Evolutionary conservation across 371 early-diverging fungal genomes (phyloP).

Genomic region (Mucor saturninus): DNA sequence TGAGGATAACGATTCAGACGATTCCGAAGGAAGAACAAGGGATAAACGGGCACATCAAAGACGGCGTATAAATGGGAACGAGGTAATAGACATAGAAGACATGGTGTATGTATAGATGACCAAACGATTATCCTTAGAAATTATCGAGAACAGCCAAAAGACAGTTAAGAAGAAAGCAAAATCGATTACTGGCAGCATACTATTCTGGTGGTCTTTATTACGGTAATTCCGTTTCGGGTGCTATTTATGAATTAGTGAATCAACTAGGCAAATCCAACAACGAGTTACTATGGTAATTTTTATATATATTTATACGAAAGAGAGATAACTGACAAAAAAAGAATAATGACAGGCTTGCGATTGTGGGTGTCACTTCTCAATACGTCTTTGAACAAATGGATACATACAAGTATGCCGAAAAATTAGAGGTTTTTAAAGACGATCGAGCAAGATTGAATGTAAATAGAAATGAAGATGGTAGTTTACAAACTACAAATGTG

Average conservation of each 20-base stretch:
- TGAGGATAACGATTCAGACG: constrained; percentile 38
- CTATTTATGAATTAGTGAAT: constrained; percentile 59
- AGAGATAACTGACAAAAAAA: background rate
- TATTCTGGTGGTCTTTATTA: constrained; percentile 62
- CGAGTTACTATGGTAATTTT: constrained; percentile 65
- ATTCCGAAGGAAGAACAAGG: constrained; percentile 24
- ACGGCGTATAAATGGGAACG: constrained; percentile 32
- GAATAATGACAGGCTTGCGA: constrained; percentile 58
- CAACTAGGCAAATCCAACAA: constrained; percentile 64
- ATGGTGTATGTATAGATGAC: background rate
- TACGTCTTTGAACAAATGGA: constrained; percentile 71
- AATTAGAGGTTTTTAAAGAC: constrained; percentile 59
- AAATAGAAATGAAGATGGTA: constrained; percentile 9
- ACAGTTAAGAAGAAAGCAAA: constrained; percentile 26
- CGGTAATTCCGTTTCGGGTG: constrained; percentile 59
- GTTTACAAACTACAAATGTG: constrained; percentile 9
- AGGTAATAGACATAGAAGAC: background rate
- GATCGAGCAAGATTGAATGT: constrained; percentile 63
- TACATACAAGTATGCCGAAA: constrained; percentile 57
- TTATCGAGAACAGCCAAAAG: constrained; percentile 6
- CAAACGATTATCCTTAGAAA: background rate
- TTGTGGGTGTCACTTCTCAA: constrained; percentile 74
- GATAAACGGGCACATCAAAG: constrained; percentile 38
- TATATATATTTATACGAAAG: no score
- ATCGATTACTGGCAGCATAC: constrained; percentile 56